A percentile compares a stretch with the other conserved stretches of the same genome.
Conservation (phyloP, 1,284 basidiomycete genomes). For the Ustilago shanxiensis region DNA sequence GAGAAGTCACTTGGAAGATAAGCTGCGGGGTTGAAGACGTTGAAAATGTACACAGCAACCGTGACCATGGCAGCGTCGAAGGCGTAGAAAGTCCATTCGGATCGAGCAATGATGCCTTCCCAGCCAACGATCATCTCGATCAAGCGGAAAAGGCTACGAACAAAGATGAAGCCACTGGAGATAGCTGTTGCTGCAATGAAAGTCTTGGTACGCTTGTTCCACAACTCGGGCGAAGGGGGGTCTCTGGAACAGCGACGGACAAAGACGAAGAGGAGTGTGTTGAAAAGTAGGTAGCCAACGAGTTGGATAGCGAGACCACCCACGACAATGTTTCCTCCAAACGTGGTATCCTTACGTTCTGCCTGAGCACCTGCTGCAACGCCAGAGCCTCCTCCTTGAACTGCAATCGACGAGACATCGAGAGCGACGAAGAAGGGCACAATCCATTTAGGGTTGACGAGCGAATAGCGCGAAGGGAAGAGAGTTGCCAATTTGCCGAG, state of each 20-base stretch:
- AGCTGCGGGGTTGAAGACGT: constrained; percentile 33
- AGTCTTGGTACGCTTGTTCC: constrained; percentile 22
- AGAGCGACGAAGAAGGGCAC: constrained; percentile 54
- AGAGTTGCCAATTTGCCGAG: constrained; percentile 33
- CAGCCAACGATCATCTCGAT: constrained; percentile 56
- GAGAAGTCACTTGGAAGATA: constrained; percentile 24
- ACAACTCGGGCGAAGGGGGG: not conserved
- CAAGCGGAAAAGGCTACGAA: constrained; percentile 48
- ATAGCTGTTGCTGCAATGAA: constrained; percentile 34
- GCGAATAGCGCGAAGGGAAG: constrained; percentile 30
- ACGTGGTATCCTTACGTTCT: constrained; percentile 5
- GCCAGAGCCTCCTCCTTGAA: constrained; percentile 51
- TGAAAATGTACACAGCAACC: constrained; percentile 35
- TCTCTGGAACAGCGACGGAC: constrained; percentile 3
- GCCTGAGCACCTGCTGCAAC: constrained; percentile 42
- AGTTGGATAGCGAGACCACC: constrained; percentile 53
- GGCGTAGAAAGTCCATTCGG: constrained; percentile 50
- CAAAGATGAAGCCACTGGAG: constrained; percentile 46
- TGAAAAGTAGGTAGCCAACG: constrained; percentile 24
- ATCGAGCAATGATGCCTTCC: constrained; percentile 43
- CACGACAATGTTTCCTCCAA: constrained; percentile 43
- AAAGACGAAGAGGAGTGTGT: constrained; percentile 38
- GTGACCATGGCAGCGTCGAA: constrained; percentile 45
- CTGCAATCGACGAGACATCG: constrained; percentile 43
- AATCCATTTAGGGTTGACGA: constrained; percentile 40